Evolutionary conservation across 2,329 filamentous ascomycete species (phyloP), one percentile per base, ranked within the genome.

Genomic region (Ampelomyces quisqualis): DNA sequence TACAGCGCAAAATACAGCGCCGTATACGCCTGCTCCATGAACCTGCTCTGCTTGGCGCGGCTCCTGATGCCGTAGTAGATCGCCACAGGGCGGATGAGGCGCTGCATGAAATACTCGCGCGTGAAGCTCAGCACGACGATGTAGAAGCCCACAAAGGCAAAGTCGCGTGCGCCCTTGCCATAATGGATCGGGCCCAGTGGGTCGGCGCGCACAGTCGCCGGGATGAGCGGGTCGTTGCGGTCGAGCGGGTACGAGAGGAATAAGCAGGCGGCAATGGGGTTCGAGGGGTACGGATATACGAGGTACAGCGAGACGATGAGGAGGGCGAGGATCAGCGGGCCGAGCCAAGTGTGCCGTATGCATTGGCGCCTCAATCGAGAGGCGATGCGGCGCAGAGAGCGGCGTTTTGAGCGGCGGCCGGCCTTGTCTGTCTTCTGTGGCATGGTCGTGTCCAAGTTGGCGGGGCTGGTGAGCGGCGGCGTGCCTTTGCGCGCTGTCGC

Each of bases 1-100:
- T 94, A 83, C 43, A 93, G 67, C 30, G 71, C 81, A 69, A 95
- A 95, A 77, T 97, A 96, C 38, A 95, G 74, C 18, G 90, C 90
- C 1, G 90, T 95, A 72, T 97, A 97, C 62, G 86, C 82, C 72
- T 97, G 90, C 70, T 97, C 90, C 88, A 95, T 93, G 77, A 95
- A 96, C 22, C 90, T 85, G 11, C 84, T 80, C 62, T 93, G 89
- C 73, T 95, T 96, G 50, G 78, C 82, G 41, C 84, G 80, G 49
- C 79, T 81, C 46, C 73, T 77, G 61, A 96, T 82, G 11, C 88
- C 86, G 39, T 76, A 82, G 53, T 74, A 77, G 29, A 81, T 76
- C 5, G 89, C 88, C 47, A 90, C 74, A 0, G 90, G 90, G 9
- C 84, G 82, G 43, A 96, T 81, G 35, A 95, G 60, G 59, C 89